phyloP scores from a whole-genome alignment of 352 stramenopile species.

The Globisporangium megalacanthum region DNA sequence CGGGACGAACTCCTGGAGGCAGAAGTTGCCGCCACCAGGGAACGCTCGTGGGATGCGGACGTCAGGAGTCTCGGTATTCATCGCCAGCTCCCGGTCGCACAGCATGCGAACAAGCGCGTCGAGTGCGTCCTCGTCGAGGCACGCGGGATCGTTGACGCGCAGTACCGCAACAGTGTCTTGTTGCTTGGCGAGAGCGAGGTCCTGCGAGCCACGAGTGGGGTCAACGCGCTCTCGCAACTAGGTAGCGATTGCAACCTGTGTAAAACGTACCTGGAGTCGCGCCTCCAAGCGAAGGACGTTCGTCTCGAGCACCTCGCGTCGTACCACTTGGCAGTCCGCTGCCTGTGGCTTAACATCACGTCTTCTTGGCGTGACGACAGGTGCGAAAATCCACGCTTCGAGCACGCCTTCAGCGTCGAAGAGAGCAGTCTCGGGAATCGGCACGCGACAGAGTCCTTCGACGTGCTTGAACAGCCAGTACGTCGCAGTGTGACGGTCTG shows the following conservation, averaged over 20 bases:
- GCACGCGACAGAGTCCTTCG: slow-evolving; percentile 16
- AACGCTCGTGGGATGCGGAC: slow-evolving; percentile 14
- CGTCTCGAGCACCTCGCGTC: slow-evolving; percentile 22
- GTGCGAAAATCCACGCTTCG: slow-evolving; percentile 23
- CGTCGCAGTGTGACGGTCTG: slow-evolving; percentile 17
- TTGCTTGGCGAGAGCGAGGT: slow-evolving; percentile 9
- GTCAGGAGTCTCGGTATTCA: slow-evolving; percentile 18
- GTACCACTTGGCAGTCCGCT: not conserved
- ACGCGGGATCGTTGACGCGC: slow-evolving; percentile 6
- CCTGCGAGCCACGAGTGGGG: slow-evolving; percentile 6
- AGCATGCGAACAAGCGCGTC: slow-evolving; percentile 21
- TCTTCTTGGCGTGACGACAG: slow-evolving; percentile 1
- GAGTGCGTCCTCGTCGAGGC: slow-evolving; percentile 17
- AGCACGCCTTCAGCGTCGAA: slow-evolving; percentile 37
- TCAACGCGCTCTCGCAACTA: not conserved
- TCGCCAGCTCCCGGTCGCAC: slow-evolving; percentile 23
- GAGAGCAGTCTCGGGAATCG: slow-evolving; percentile 31
- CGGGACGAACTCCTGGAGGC: slow-evolving; percentile 22
- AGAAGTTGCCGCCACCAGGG: slow-evolving; percentile 15
- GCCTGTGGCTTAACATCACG: slow-evolving; percentile 5
- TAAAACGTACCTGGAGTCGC: slow-evolving; percentile 24
- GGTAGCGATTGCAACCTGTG: not conserved
- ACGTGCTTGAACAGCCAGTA: slow-evolving; percentile 30
- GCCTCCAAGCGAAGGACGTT: slow-evolving; percentile 34
- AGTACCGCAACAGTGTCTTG: slow-evolving; percentile 14